phyloP scores from a whole-genome alignment of 805 yeast species.

The Metschnikowia henanensis region DNA sequence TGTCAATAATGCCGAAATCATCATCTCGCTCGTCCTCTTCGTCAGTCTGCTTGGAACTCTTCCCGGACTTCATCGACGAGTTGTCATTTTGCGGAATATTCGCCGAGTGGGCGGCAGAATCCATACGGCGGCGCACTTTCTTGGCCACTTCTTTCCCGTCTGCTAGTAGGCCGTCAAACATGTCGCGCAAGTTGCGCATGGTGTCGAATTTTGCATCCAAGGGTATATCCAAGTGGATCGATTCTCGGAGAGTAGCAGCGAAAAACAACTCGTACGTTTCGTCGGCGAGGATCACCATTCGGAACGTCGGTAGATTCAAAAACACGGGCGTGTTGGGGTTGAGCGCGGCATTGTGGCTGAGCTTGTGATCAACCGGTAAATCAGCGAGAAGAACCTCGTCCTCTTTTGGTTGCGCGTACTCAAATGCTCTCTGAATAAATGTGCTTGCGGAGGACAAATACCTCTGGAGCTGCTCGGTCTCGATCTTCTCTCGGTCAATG shows the following conservation, averaged over 20 bases:
- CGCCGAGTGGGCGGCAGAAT: slow-evolving; percentile 52
- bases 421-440: slow-evolving; percentile 85
- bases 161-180: slow-evolving; percentile 88
- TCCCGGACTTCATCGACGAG: slow-evolving; percentile 17
- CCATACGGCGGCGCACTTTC: slow-evolving; percentile 86
- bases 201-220: slow-evolving; percentile 46
- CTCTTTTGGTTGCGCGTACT: slow-evolving; percentile 77
- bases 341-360: slow-evolving; percentile 74
- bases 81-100: slow-evolving; percentile 18
- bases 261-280: slow-evolving; percentile 90
- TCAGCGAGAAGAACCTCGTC: slow-evolving; percentile 38
- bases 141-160: slow-evolving; percentile 92
- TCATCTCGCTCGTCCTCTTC: slow-evolving; percentile 50
- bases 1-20: slow-evolving; percentile 40
- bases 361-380: slow-evolving; percentile 33
- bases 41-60: slow-evolving; percentile 12
- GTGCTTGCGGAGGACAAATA: slow-evolving; percentile 85
- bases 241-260: slow-evolving; percentile 60
- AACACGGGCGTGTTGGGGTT: slow-evolving; percentile 77
- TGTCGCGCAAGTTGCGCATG: slow-evolving; percentile 68
- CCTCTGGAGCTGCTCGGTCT: slow-evolving; percentile 68
- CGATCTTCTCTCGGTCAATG: slow-evolving; percentile 62
- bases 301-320: slow-evolving; percentile 80
- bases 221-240: slow-evolving; percentile 64
- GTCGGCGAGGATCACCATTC: slow-evolving; percentile 94